Evolutionary conservation across 1,284 basidiomycete genomes (phyloP), one percentile per base, ranked within the genome.

Genomic region (Austroboletus novae-zelandiae): DNA sequence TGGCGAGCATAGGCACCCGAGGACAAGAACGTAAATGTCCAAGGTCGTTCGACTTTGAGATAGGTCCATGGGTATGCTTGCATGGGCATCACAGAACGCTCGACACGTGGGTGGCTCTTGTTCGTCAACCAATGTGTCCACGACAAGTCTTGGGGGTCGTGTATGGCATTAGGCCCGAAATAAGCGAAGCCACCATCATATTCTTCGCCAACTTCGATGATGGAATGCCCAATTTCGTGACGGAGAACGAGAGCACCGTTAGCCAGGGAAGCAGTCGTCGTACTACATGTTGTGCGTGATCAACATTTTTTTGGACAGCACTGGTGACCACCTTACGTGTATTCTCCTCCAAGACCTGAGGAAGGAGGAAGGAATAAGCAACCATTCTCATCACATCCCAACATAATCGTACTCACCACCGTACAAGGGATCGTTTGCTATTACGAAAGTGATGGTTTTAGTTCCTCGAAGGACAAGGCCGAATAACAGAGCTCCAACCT

Each of bases 171-270:
- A 40, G 78, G 78, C 4, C 91, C 91, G 56, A 78, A 88, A 66
- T 93, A 93, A 3, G 74, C 84, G 54, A 71, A 83, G 1, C 89
- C 89, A 3, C 89, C 90, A 57, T 94, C 91, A 61, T 94, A 93
- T 70, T 93, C 91, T 68, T 93, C 91, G 8, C 91, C 91, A 7
- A 90, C 85, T 2, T 79, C 72, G 55, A 89, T 86, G 48, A 89
- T 80, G n/a, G 85, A 88, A 66, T 90, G 86, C 0, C 91, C 90
- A 2, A 94, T 80, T 67, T 93, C 91, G 61, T 92, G 91, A 9
- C 89, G 80, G 27, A 93, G 75, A 0, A 92, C 86, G 6, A 90
- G 75, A 9, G 87, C 80, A 0, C 90, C 89, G 52, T 93, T 94
- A 9, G 82, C 74, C n/a, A 79, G 66, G 0, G 89, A 91, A 1